A percentile compares a stretch with the other conserved stretches of the same genome.
Evolutionary conservation across 805 yeast genomes (phyloP).

Genomic region (Barnettozyma siamensis): DNA sequence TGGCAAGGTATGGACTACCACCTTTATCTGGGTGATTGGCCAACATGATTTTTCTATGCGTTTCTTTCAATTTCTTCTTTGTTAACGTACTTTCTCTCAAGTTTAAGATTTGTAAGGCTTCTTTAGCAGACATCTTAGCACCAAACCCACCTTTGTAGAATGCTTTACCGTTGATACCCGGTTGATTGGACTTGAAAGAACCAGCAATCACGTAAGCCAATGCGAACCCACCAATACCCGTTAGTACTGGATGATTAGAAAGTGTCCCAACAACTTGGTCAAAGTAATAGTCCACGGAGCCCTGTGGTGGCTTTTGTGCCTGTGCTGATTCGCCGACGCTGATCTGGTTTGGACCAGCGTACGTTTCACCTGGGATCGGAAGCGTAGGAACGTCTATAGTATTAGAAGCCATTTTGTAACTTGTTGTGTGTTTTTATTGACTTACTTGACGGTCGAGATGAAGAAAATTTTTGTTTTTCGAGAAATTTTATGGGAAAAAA

Average conservation of each 20-base stretch:
- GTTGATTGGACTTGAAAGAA: conserved; percentile 42
- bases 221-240: conserved; percentile 65
- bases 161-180: conserved; percentile 38
- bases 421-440: too few species aligned
- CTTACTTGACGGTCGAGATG: too few species aligned
- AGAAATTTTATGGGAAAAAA: not conserved
- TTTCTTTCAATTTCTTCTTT: conserved; percentile 64
- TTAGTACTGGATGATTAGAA: conserved; percentile 71
- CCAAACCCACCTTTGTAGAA: conserved; percentile 89
- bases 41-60: conserved; percentile 79
- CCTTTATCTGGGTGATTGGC: conserved; percentile 94
- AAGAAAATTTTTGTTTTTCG: not conserved
- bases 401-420: not conserved
- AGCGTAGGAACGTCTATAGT: conserved; percentile 50
- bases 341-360: conserved; percentile 23
- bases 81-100: conserved; percentile 60
- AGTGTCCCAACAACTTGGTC: conserved; percentile 53
- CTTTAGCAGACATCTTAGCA: conserved; percentile 81
- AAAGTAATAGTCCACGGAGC: conserved; percentile 53
- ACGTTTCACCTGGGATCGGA: conserved; percentile 48
- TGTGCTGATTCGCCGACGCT: conserved; percentile 15
- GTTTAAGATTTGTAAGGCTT: conserved; percentile 80
- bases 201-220: conserved; percentile 63
- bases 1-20: conserved; percentile 84
- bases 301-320: conserved; percentile 22